Base-by-base conservation (phyloP, 305 asterid genomes). In the Fraxinus latifolia region DNA sequence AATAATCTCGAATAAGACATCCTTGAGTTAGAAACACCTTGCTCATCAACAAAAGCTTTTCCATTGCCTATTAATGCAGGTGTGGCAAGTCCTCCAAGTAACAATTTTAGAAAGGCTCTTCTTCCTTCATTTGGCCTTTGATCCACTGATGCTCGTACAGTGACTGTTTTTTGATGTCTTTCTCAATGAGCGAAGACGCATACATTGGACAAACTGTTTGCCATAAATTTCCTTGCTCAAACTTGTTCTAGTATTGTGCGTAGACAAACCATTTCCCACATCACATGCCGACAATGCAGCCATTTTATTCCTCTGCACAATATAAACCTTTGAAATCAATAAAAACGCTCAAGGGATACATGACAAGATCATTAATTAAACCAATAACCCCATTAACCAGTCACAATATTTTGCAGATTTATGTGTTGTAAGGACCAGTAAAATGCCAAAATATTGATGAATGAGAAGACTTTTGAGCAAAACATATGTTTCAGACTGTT, bases 1-100 rank as follows among this genome's bases (percentile, higher is more conserved):
- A 95, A 82, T 80, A 95, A 95, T 87, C 98, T 92, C 25, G 97
- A 95, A 84, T 95, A 95, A 55, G 98, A 95, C 98, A 95, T 93
- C 83, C 97, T 89, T 68, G 98, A 93, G 86, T 93, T 95, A 44
- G 98, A 93, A 80, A 91, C 97, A 58, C 86, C 96, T 87, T 93
- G 97, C 47, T 95, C 98, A 80, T 93, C 98, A 9, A 96, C 97
- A 76, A 88, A 78, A 25, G 97, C 98, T 62, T 90, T 91, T 60
- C 91, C 92, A 77, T 68, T 84, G 67, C 92, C 85, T 12, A 91
- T 77, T 76, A 93, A 83, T 25, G 96, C 88, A 39, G 98, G 94
- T 14, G 78, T 83, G 1, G 89, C 89, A 78, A 92, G 74, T 79
- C 92, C 97, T 80, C 96, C 96, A 44, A 92, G 92, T 77, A 93